Percentiles rank a stretch among this genome's conserved stretches.
Evolutionary conservation across 106 monocot genomes (phyloP).

Genomic region (Phalaenopsis aphrodite): DNA sequence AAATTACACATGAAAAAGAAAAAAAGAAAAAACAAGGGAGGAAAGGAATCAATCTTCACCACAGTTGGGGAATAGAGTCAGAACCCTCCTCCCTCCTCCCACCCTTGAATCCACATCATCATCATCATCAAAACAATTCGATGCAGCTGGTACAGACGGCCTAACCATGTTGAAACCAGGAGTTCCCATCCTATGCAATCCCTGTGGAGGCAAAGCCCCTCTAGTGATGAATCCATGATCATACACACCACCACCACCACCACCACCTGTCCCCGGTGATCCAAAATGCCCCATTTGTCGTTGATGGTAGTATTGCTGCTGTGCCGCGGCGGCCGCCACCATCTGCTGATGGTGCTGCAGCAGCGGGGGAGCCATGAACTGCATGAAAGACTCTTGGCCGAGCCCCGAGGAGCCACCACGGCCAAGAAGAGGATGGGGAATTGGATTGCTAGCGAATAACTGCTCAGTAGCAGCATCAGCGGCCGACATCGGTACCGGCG

Average conservation of each 20-base stretch:
- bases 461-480: conserved; percentile 38
- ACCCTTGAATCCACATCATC: conserved; percentile 47
- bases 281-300: conserved; percentile 22
- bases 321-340: conserved; percentile 2
- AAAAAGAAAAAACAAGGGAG: not conserved
- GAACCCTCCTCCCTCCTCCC: conserved; percentile 41
- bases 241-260: conserved; percentile 12
- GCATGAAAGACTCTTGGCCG: conserved; percentile 28
- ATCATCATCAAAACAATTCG: conserved; percentile 32
- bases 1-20: not conserved
- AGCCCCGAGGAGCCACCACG: conserved; percentile 15
- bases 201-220: conserved; percentile 6
- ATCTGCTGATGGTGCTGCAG: conserved; percentile 37
- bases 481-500: not conserved
- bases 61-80: conserved; percentile 72
- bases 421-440: conserved; percentile 58
- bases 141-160: not conserved
- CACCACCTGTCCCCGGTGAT: not conserved
- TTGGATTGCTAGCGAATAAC: conserved; percentile 56
- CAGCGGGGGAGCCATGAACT: conserved; percentile 11
- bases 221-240: conserved; percentile 20
- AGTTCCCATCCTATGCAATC: conserved; percentile 32
- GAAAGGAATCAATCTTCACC: conserved; percentile 44
- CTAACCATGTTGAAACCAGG: conserved; percentile 8
- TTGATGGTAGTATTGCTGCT: conserved; percentile 31